Percentiles rank a stretch among this genome's conserved stretches.
Evolutionary conservation across 2,329 filamentous ascomycete species (phyloP).

Genomic region (Pseudofabraea citricarpa): DNA sequence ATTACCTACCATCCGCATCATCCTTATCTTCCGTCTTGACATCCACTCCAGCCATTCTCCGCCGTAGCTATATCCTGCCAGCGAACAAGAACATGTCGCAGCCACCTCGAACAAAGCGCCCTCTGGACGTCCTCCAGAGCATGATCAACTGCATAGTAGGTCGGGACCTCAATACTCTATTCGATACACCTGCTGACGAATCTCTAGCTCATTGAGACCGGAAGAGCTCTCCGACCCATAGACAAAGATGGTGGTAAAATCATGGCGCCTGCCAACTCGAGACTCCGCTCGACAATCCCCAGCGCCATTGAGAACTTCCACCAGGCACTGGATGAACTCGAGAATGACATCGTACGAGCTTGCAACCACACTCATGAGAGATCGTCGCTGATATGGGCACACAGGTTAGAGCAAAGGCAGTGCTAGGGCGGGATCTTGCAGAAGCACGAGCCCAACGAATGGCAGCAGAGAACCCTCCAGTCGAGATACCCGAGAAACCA

Average conservation of each 20-base stretch:
- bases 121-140: constrained; percentile 39
- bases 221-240: constrained; percentile 48
- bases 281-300: constrained; percentile 21
- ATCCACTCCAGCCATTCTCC: no score
- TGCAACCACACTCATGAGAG: neutral
- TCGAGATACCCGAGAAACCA: constrained; percentile 9
- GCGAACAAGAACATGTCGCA: constrained; percentile 13
- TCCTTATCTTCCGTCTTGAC: no score
- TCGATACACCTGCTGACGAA: constrained; percentile 4
- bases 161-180: constrained; percentile 6
- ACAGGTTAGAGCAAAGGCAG: constrained; percentile 48
- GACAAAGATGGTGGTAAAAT: constrained; percentile 40
- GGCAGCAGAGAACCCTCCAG: constrained; percentile 21
- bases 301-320: constrained; percentile 33
- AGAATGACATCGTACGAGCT: constrained; percentile 49
- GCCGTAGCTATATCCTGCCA: no score
- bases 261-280: constrained; percentile 20
- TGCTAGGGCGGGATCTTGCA: constrained; percentile 49
- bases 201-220: constrained; percentile 51
- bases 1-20: no score
- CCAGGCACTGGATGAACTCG: constrained; percentile 49
- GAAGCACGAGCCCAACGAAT: constrained; percentile 22
- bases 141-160: constrained; percentile 53
- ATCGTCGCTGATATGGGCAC: constrained; percentile 4
- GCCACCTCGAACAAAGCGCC: constrained; percentile 15